Conservation (phyloP, 805 yeast genomes). For the Torulaspora gathmanii region DNA sequence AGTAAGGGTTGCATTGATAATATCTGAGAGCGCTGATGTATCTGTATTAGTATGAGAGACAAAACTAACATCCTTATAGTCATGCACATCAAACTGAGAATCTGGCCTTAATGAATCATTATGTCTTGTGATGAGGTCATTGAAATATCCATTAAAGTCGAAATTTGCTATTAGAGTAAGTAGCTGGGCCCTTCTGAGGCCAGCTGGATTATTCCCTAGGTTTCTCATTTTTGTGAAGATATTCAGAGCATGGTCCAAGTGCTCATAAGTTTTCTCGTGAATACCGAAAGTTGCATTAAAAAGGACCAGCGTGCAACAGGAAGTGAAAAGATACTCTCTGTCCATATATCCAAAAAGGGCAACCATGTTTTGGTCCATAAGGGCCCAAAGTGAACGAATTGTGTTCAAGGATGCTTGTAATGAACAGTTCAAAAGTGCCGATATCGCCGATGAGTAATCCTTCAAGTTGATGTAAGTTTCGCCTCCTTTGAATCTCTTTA, state of each 20-base stretch:
- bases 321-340: constrained; percentile 71
- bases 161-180: constrained; percentile 58
- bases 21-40: constrained; percentile 18
- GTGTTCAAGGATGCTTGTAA: constrained; percentile 78
- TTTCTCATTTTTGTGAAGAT: constrained; percentile 72
- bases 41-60: constrained; percentile 20
- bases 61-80: constrained; percentile 17
- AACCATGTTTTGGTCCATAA: constrained; percentile 74
- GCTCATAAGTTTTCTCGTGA: constrained; percentile 67
- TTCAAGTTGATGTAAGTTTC: constrained; percentile 60
- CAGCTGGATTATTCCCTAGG: constrained; percentile 77
- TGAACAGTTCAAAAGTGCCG: constrained; percentile 68
- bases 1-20: constrained; percentile 21
- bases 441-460: constrained; percentile 59
- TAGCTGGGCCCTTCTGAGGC: constrained; percentile 65
- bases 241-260: constrained; percentile 64
- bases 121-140: constrained; percentile 51
- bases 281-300: constrained; percentile 80
- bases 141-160: constrained; percentile 65
- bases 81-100: constrained; percentile 20
- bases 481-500: constrained; percentile 44
- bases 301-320: constrained; percentile 66
- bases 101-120: constrained; percentile 39
- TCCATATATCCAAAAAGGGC: constrained; percentile 86
- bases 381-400: constrained; percentile 66